phyloP scores from a whole-genome alignment of 331 rosid genomes.

The Malus hybrid region DNA sequence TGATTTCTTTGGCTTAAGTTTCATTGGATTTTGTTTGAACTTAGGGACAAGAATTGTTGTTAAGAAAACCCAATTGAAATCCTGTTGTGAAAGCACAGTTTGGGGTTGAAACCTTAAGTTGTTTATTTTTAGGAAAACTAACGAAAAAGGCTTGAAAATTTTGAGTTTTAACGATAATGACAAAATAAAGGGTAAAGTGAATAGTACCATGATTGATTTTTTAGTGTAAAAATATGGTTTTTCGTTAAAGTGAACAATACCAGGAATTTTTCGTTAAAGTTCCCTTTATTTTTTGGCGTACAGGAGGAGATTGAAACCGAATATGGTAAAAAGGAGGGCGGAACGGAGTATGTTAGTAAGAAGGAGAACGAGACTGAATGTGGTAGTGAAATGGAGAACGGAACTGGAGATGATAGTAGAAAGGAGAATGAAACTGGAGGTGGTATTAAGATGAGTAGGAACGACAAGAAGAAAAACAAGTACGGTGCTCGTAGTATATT shows the following conservation, averaged over 20 bases:
- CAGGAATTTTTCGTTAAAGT: too few species aligned
- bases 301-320: conserved; percentile 38
- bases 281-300: background rate
- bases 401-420: conserved; percentile 16
- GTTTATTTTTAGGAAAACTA: background rate
- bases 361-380: conserved; percentile 11
- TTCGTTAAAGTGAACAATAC: too few species aligned
- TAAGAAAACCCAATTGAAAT: background rate
- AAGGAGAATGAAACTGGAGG: background rate
- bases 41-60: background rate
- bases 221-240: too few species aligned
- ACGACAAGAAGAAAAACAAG: conserved; percentile 24
- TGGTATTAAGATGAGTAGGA: conserved; percentile 4
- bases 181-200: too few species aligned
- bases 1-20: background rate
- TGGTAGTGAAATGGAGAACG: too few species aligned
- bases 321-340: background rate
- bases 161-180: too few species aligned
- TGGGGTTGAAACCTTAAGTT: background rate
- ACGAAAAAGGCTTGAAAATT: too few species aligned
- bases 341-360: conserved; percentile 5
- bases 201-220: too few species aligned
- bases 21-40: background rate
- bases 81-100: background rate
- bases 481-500: conserved; percentile 34